These are phyloP conservation scores for Penicillium arizonense DNA, from an alignment of 495 filamentous ascomycete genomes.

Conservation along the genomic window DNA sequence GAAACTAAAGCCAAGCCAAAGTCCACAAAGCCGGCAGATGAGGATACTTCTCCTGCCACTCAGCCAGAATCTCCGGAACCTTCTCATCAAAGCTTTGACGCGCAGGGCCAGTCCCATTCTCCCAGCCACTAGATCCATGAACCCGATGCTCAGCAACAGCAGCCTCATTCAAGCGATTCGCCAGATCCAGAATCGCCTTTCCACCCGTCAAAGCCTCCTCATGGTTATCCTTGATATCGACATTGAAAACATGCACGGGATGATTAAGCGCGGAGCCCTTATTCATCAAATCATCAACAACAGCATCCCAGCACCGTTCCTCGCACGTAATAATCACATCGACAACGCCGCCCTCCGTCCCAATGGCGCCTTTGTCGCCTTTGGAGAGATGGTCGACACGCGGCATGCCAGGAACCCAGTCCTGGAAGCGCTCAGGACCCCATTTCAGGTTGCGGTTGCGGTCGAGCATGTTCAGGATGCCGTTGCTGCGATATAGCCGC, in stretches of 20 bases:
- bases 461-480: slow-evolving; percentile 91
- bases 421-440: slow-evolving; percentile 96
- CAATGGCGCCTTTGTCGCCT: slow-evolving; percentile 68
- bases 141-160: slow-evolving; percentile 73
- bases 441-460: slow-evolving; percentile 90
- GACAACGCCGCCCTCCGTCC: slow-evolving; percentile 85
- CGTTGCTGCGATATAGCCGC: slow-evolving; percentile 86
- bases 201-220: slow-evolving; percentile 92
- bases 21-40: slow-evolving; percentile 91
- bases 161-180: slow-evolving; percentile 78
- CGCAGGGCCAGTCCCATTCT: slow-evolving; percentile 62
- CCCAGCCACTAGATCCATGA: slow-evolving; percentile 61
- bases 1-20: slow-evolving; percentile 81
- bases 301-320: slow-evolving; percentile 97
- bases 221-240: slow-evolving; percentile 98
- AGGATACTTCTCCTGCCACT: slow-evolving; percentile 96
- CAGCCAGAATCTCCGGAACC: slow-evolving; percentile 89
- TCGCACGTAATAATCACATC: slow-evolving; percentile 98
- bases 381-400: slow-evolving; percentile 57
- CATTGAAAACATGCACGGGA: slow-evolving; percentile 94
- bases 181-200: slow-evolving; percentile 87
- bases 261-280: slow-evolving; percentile 81
- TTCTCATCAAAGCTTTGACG: slow-evolving; percentile 83
- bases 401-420: slow-evolving; percentile 88
- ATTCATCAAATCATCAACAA: slow-evolving; percentile 88